A percentile compares a stretch with the other conserved stretches of the same genome.
Evolutionary conservation across 1,284 basidiomycete species (phyloP).

Genomic region (Heterobasidion annosum): DNA sequence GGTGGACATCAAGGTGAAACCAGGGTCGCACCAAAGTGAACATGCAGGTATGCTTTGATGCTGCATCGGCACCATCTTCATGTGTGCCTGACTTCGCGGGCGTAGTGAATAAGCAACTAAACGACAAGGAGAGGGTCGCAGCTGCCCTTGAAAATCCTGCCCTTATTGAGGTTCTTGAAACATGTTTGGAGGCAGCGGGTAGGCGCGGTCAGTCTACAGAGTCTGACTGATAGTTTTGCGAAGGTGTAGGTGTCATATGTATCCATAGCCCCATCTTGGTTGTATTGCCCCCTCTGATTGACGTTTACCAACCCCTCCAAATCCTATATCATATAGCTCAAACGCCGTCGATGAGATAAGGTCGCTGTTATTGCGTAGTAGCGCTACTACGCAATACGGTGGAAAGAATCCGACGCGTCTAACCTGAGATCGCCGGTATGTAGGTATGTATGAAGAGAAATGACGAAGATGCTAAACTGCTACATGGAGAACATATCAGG

Average conservation of each 20-base stretch:
- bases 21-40: conserved; percentile 94
- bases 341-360: no score
- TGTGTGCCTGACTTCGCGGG: no score
- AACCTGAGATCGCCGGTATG: neutral
- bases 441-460: neutral
- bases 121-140: conserved; percentile 97
- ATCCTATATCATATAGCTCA: neutral
- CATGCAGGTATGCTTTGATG: conserved; percentile 51
- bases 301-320: neutral
- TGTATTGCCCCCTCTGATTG: neutral
- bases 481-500: neutral
- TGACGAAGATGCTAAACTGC: neutral
- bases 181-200: conserved; percentile 48
- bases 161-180: conserved; percentile 83
- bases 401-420: neutral
- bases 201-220: conserved; percentile 2
- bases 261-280: neutral
- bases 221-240: neutral
- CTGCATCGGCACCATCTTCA: neutral
- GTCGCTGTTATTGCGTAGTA: no score
- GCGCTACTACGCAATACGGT: no score
- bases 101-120: conserved; percentile 95
- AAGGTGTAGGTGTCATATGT: neutral
- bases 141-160: conserved; percentile 92
- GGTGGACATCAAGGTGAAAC: conserved; percentile 89